Conservation (phyloP, 2,329 filamentous ascomycete species). For the Nemania diffusa region DNA sequence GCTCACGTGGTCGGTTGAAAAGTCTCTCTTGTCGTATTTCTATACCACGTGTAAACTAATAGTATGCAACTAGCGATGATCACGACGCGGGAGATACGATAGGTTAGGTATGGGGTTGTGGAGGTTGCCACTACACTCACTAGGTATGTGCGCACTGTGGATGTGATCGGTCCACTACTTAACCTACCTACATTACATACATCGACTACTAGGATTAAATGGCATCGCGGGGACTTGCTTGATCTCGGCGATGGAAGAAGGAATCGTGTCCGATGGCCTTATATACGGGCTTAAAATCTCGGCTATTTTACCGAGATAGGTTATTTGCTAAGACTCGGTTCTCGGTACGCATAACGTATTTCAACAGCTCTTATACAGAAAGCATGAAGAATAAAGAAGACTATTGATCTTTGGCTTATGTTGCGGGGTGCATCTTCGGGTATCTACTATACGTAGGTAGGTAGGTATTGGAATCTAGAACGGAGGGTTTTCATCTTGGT, state of each 20-base stretch:
- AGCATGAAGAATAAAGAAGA: background rate
- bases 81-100: background rate
- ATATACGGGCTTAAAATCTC: background rate
- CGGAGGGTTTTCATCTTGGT: background rate
- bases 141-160: background rate
- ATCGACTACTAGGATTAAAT: background rate
- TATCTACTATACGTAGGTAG: too few relatives aligned
- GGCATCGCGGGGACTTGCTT: background rate
- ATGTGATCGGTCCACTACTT: background rate
- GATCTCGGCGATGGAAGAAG: background rate
- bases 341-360: background rate
- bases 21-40: constrained; percentile 5
- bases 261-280: constrained; percentile 3
- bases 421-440: background rate
- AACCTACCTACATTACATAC: background rate
- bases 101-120: background rate
- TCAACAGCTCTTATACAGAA: background rate
- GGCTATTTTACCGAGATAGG: background rate
- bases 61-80: background rate
- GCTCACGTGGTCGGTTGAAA: background rate
- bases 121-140: background rate
- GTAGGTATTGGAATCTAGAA: background rate
- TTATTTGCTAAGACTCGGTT: background rate
- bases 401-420: background rate
- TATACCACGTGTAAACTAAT: constrained; percentile 13